These are phyloP conservation scores for Fusarium nelsonii DNA, from an alignment of 2,329 filamentous ascomycete species.

Conservation along the genomic window DNA sequence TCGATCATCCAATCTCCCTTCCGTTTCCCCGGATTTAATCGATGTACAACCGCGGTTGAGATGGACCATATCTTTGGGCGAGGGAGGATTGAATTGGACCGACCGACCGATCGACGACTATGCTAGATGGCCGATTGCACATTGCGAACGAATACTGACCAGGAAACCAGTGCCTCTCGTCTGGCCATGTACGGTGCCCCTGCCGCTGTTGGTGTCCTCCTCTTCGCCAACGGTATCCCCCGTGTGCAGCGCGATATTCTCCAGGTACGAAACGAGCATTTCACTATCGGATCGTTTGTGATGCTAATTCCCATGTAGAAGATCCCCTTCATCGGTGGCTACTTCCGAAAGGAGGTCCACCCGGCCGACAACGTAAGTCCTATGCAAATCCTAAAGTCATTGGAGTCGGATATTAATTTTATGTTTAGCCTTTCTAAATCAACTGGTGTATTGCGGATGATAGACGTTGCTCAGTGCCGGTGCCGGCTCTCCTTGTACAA, in stretches of 20 bases:
- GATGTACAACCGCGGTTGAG: constrained; percentile 3
- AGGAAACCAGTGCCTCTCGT: constrained; percentile 61
- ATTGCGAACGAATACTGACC: constrained; percentile 27
- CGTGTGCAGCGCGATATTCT: constrained; percentile 71
- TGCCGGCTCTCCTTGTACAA: constrained; percentile 54
- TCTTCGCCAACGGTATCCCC: constrained; percentile 72
- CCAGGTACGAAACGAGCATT: constrained; percentile 56
- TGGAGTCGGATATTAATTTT: constrained; percentile 40
- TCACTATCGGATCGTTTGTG: background rate
- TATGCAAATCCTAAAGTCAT: background rate
- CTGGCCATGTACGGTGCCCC: constrained; percentile 68
- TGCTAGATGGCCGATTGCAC: background rate
- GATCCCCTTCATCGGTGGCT: constrained; percentile 64
- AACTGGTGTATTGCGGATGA: constrained; percentile 43
- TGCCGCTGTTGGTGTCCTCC: constrained; percentile 68
- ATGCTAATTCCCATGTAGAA: constrained; percentile 58
- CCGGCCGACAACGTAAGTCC: constrained; percentile 73
- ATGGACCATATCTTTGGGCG: background rate
- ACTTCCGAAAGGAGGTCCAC: constrained; percentile 67
- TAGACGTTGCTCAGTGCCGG: constrained; percentile 49
- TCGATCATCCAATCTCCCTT: constrained; percentile 28
- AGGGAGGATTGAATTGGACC: background rate
- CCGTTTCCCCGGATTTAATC: constrained; percentile 40
- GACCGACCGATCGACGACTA: background rate
- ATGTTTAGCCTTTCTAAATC: constrained; percentile 57